phyloP scores from a whole-genome alignment of 208 protist species.

The Leptomonas seymouri region DNA sequence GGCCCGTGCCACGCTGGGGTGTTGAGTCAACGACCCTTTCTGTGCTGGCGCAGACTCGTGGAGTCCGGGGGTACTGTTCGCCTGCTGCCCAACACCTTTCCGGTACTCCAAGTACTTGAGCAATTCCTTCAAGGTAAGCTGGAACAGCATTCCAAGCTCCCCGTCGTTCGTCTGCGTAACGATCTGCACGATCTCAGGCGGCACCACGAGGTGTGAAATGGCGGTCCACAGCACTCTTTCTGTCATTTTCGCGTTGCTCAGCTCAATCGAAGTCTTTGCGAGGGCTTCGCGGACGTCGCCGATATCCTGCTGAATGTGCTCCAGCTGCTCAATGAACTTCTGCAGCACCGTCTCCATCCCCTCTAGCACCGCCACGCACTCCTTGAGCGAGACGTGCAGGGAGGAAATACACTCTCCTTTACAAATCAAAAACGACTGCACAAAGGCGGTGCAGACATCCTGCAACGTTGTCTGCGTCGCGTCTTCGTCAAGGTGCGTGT shows the following conservation, averaged over 20 bases:
- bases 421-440: constrained; percentile 64
- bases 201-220: constrained; percentile 64
- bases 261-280: constrained; percentile 43
- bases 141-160: constrained; percentile 74
- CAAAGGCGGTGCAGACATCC: constrained; percentile 68
- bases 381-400: constrained; percentile 56
- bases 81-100: constrained; percentile 40
- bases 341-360: constrained; percentile 74
- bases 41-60: not conserved
- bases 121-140: constrained; percentile 51
- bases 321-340: constrained; percentile 68
- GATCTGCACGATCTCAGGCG: constrained; percentile 80
- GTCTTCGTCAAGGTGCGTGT: constrained; percentile 39
- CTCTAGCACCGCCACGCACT: constrained; percentile 59
- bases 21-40: not conserved
- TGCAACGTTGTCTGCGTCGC: constrained; percentile 44
- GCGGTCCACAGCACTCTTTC: constrained; percentile 64
- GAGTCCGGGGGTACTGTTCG: not conserved
- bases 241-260: constrained; percentile 48
- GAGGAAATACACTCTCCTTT: constrained; percentile 53
- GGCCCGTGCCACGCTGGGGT: not conserved
- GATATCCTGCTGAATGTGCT: constrained; percentile 71
- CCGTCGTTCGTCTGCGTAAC: constrained; percentile 73
- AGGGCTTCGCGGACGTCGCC: constrained; percentile 73
- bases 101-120: constrained; percentile 69